Evolutionary conservation across 176 grass and related monocot genomes (phyloP), one percentile per base, ranked within the genome.

Genomic region (Bromus sterilis): DNA sequence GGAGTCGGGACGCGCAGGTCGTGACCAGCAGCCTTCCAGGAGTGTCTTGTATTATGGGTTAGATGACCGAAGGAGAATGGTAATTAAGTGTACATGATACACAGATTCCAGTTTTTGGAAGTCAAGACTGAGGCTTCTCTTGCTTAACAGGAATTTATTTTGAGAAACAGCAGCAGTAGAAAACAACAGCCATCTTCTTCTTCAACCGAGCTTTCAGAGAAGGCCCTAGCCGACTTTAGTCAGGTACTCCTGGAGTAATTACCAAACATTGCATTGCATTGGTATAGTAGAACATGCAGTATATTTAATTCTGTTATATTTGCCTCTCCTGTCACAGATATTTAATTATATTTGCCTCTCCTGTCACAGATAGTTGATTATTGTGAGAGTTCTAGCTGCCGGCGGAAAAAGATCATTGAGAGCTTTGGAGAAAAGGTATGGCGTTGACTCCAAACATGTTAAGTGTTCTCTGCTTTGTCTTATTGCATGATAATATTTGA

Each of bases 1-100:
- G 82, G 95, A 98, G 71, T 93, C 95, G 29, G 95, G 92, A 80
- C 80, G 95, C 89, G 92, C 90, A 80, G 95, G 92, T 34, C 92
- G 84, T 79, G 95, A 98, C 68, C 92, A 91, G 67, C 79, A 84
- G 44, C 84, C 95, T 71, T 94, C 92, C 12, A 95, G 67, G 60
- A 95, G 95, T 91, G 86, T 98, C 58, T 40, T 98, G 58, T 95
- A 98, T 78, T 98, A 98, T 56, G 92, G 95, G 77, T 83, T 91
- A 74, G 86, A 93, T 66, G 95, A 98, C 56, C 72, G 61, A 56
- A 95, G 91, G 76, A 95, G 76, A 88, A 95, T 98, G 95, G 95
- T 98, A 87, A 83, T 74, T 68, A 75, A 76, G 36, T 60, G 29
- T 76, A 24, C 28, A 77, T 7, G 3, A 31, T 64, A 71, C 13